phyloP scores from a whole-genome alignment of 371 early-diverging fungal species.

The Mucor indicus region DNA sequence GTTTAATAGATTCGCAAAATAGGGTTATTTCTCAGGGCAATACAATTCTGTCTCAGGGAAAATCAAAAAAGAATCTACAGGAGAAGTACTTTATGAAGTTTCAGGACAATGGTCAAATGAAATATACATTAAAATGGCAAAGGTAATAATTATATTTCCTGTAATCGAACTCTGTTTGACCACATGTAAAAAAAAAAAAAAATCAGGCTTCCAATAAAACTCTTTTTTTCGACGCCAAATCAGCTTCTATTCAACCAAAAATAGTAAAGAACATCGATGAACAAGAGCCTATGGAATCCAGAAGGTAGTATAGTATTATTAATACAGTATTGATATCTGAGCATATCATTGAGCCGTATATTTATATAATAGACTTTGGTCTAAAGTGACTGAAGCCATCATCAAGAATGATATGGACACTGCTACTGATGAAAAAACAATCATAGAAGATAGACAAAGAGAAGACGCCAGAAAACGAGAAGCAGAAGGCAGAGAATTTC shows the following conservation, averaged over 20 bases:
- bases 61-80: constrained; percentile 74
- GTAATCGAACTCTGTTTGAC: no score
- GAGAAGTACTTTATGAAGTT: constrained; percentile 75
- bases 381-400: constrained; percentile 77
- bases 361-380: constrained; percentile 54
- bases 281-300: constrained; percentile 84
- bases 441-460: constrained; percentile 86
- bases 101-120: constrained; percentile 86
- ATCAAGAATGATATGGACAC: constrained; percentile 62
- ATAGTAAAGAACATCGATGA: constrained; percentile 65
- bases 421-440: constrained; percentile 81
- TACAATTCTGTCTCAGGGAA: constrained; percentile 82
- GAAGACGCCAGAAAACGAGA: constrained; percentile 63
- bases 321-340: neutral
- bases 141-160: constrained; percentile 10
- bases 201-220: constrained; percentile 18
- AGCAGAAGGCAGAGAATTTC: constrained; percentile 39
- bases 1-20: neutral
- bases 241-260: constrained; percentile 66
- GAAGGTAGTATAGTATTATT: constrained; percentile 44
- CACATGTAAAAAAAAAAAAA: no score
- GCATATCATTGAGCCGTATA: neutral
- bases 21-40: constrained; percentile 75
- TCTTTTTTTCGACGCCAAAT: constrained; percentile 69
- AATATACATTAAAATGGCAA: constrained; percentile 54